phyloP scores from a whole-genome alignment of 257 asterid species.

The Fraxinus cuspidata region DNA sequence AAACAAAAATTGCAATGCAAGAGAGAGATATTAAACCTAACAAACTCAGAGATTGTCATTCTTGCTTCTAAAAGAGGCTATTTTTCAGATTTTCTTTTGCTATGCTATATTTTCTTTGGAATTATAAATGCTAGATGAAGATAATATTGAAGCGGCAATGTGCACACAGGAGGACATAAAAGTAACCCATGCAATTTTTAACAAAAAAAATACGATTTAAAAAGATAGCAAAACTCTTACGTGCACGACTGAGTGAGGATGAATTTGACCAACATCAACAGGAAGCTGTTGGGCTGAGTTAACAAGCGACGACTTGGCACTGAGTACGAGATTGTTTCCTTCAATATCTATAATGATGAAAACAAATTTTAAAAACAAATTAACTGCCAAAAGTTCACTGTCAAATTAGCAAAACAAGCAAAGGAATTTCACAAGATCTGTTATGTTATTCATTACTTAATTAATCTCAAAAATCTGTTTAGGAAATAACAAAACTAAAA shows the following conservation, averaged over 20 bases:
- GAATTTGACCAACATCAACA: conserved; percentile 64
- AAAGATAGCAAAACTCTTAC: conserved; percentile 48
- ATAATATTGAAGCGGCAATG: neutral
- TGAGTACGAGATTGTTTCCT: conserved; percentile 70
- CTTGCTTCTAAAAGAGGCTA: conserved; percentile 11
- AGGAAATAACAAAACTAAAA: neutral
- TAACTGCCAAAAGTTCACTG: conserved; percentile 11
- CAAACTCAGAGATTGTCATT: neutral
- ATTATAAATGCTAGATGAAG: neutral
- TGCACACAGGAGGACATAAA: conserved; percentile 1
- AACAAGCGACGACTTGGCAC: conserved; percentile 82
- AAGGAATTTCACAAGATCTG: conserved; percentile 12
- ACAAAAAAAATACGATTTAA: conserved; percentile 16
- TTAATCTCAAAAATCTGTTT: neutral
- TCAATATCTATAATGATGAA: conserved; percentile 64
- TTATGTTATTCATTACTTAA: conserved; percentile 6
- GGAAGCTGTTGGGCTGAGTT: conserved; percentile 71
- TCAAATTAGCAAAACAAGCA: conserved; percentile 11
- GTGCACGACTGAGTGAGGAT: conserved; percentile 70
- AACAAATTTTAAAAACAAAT: conserved; percentile 1
- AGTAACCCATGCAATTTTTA: neutral
- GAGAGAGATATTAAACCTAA: conserved; percentile 13
- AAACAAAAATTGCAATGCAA: neutral
- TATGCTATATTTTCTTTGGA: neutral
- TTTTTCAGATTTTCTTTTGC: conserved; percentile 10